Evolutionary conservation across 305 asterid species (phyloP).

Genomic region (Plantago coronopus): DNA sequence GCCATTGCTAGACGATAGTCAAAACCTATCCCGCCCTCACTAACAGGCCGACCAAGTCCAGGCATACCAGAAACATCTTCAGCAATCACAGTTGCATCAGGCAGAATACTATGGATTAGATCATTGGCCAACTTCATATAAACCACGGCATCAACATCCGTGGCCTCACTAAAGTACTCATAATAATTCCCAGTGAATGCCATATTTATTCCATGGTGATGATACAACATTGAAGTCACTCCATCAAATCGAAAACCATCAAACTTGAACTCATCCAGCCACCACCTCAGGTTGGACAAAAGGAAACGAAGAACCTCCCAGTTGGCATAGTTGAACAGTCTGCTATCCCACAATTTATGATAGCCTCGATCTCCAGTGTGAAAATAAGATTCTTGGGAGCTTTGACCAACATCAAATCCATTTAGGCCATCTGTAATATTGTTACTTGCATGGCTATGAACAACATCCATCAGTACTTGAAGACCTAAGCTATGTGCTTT

Average conservation of each 20-base stretch:
- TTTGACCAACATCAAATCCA: slow-evolving; percentile 91
- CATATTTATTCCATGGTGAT: slow-evolving; percentile 87
- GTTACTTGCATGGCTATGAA: slow-evolving; percentile 96
- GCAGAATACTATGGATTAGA: slow-evolving; percentile 69
- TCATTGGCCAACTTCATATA: slow-evolving; percentile 85
- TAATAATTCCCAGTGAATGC: slow-evolving; percentile 73
- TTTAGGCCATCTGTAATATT: slow-evolving; percentile 86
- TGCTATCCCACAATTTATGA: slow-evolving; percentile 93
- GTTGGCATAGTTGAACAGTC: slow-evolving; percentile 81
- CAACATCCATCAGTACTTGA: slow-evolving; percentile 82
- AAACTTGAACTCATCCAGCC: slow-evolving; percentile 89
- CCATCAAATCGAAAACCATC: slow-evolving; percentile 99
- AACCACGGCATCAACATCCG: slow-evolving; percentile 92
- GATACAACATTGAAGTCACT: slow-evolving; percentile 92
- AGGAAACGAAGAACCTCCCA: slow-evolving; percentile 99
- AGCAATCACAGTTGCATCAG: slow-evolving; percentile 86
- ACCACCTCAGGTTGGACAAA: slow-evolving; percentile 92
- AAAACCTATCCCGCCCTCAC: slow-evolving; percentile 92
- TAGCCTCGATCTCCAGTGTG: slow-evolving; percentile 89
- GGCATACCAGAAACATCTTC: slow-evolving; percentile 99
- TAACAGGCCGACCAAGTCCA: slow-evolving; percentile 74
- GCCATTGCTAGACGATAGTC: slow-evolving; percentile 97
- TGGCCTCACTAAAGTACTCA: slow-evolving; percentile 81
- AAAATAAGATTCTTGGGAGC: slow-evolving; percentile 90
- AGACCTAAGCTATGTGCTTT: slow-evolving; percentile 95